Percentiles rank a stretch among this genome's conserved stretches.
Conservation (phyloP, 73 alveolate genomes). For the Tetrahymena thermophila region DNA sequence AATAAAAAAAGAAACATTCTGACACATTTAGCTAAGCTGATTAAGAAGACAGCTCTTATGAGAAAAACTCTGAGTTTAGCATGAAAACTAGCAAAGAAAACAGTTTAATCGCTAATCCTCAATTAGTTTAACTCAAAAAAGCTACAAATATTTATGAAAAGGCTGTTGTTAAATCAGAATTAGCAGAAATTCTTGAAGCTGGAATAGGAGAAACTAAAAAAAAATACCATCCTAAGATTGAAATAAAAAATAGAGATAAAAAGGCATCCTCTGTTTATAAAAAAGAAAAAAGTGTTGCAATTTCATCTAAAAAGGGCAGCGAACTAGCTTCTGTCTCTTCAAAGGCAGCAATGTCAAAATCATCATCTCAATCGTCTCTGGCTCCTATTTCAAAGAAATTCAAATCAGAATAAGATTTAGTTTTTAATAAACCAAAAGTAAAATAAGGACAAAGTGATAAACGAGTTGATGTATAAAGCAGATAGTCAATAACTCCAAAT, state of each 20-base stretch:
- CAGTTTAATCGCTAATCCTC: not conserved
- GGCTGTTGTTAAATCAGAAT: not conserved
- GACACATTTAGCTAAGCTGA: not conserved
- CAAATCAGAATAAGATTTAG: not conserved
- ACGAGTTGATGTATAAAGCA: not conserved
- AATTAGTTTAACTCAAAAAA: not conserved
- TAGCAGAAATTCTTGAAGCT: not conserved
- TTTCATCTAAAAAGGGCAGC: not conserved
- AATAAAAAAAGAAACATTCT: not conserved
- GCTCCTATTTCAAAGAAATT: not conserved
- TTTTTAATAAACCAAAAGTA: not conserved
- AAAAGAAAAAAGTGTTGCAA: not conserved
- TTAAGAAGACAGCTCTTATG: not conserved
- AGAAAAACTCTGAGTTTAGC: not conserved
- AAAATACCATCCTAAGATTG: not conserved
- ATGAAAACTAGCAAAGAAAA: not conserved
- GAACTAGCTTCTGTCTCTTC: not conserved
- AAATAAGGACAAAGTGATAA: not conserved
- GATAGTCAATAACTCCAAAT: not conserved
- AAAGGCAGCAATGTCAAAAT: not conserved
- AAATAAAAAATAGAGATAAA: not conserved
- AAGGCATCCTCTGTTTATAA: not conserved
- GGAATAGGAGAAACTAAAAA: not conserved
- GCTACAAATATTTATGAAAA: not conserved
- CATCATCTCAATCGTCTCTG: not conserved